Evolutionary conservation across 2,329 filamentous ascomycete species (phyloP).

Genomic region (Metarhizium guizhouense): DNA sequence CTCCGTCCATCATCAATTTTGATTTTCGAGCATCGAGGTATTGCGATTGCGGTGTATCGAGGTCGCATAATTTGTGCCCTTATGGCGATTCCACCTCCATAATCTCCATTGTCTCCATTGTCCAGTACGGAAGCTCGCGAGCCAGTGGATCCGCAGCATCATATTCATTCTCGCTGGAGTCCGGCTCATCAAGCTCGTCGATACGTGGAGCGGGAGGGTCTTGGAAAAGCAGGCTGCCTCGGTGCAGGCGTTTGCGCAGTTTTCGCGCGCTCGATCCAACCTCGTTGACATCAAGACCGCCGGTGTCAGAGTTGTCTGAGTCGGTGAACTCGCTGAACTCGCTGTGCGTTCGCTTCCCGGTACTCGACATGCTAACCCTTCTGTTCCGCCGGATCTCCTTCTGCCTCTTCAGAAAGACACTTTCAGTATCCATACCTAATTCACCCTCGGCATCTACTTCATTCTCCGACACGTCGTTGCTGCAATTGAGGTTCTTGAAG

Average conservation of each 20-base stretch:
- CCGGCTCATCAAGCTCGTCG: slow-evolving; percentile 44
- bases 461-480: slow-evolving; percentile 26
- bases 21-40: slow-evolving; percentile 4
- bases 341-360: slow-evolving; percentile 45
- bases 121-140: slow-evolving; percentile 40
- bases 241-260: slow-evolving; percentile 36
- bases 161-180: slow-evolving; percentile 36
- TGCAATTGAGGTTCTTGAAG: slow-evolving; percentile 37
- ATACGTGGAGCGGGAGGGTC: slow-evolving; percentile 42
- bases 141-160: slow-evolving; percentile 32
- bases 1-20: not conserved
- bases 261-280: slow-evolving; percentile 39
- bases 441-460: slow-evolving; percentile 22
- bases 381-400: slow-evolving; percentile 34
- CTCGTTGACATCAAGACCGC: slow-evolving; percentile 30
- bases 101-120: slow-evolving; percentile 38
- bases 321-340: slow-evolving; percentile 47
- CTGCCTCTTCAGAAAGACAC: slow-evolving; percentile 29
- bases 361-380: slow-evolving; percentile 42
- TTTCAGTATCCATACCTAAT: slow-evolving; percentile 25
- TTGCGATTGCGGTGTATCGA: not conserved
- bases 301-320: slow-evolving; percentile 33
- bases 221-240: slow-evolving; percentile 37
- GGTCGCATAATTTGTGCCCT: not conserved
- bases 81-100: slow-evolving; percentile 38